Percentiles rank a stretch among this genome's conserved stretches.
phyloP scores from a whole-genome alignment of 176 grass and related monocot genomes.

The Triticum monococcum region DNA sequence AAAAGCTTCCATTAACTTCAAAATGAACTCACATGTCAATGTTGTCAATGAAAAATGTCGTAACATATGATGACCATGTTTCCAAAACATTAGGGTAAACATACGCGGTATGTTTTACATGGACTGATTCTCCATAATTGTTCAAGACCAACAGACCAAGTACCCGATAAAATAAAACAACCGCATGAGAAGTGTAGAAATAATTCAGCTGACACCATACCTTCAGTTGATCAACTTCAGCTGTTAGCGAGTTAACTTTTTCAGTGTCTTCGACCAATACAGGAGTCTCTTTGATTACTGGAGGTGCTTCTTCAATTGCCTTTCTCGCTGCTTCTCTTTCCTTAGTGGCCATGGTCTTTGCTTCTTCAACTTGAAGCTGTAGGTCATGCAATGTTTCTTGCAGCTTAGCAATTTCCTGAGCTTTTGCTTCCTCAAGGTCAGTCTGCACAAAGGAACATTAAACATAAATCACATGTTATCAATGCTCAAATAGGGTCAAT shows the following conservation, averaged over 20 bases:
- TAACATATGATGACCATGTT: background rate
- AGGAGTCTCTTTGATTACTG: constrained; percentile 90
- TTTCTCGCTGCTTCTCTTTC: constrained; percentile 95
- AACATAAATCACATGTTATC: constrained; percentile 20
- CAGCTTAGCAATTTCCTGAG: constrained; percentile 82
- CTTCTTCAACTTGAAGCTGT: constrained; percentile 85
- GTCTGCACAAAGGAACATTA: constrained; percentile 60
- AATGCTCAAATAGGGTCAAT: constrained; percentile 14
- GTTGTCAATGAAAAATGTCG: constrained; percentile 9
- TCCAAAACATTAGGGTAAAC: background rate
- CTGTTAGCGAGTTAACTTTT: constrained; percentile 72
- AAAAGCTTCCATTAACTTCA: background rate
- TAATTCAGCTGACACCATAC: constrained; percentile 43
- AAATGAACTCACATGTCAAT: background rate
- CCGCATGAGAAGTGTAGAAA: constrained; percentile 9
- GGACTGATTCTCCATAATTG: background rate
- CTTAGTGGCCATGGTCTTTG: constrained; percentile 55
- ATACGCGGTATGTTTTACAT: background rate
- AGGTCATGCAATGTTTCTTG: constrained; percentile 70
- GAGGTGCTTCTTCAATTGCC: constrained; percentile 97
- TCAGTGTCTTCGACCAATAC: constrained; percentile 82
- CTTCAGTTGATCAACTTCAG: constrained; percentile 77
- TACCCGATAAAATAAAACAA: background rate
- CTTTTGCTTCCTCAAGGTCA: constrained; percentile 90
- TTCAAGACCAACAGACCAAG: background rate